A percentile compares a stretch with the other conserved stretches of the same genome.
These are phyloP conservation scores for Manihot esculenta DNA, from an alignment of 441 rosid species.

Conservation along the genomic window DNA sequence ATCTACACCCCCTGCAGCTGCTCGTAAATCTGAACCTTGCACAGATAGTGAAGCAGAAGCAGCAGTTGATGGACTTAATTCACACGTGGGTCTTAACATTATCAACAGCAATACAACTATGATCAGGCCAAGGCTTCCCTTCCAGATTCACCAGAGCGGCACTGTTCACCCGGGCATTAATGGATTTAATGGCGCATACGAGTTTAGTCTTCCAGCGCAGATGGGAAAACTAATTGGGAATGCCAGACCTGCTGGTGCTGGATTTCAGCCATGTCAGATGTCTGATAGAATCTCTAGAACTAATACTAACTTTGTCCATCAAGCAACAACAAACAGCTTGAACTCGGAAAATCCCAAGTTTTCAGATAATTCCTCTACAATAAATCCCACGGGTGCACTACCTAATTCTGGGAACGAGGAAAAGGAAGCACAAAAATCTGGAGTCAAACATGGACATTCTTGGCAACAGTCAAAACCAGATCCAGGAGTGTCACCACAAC, in stretches of 20 bases:
- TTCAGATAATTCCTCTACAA: slow-evolving; percentile 17
- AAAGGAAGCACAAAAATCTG: slow-evolving; percentile 4
- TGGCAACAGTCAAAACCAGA: slow-evolving; percentile 29
- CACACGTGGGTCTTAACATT: slow-evolving; percentile 14
- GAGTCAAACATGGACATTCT: slow-evolving; percentile 14
- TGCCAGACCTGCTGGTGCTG: slow-evolving; percentile 25
- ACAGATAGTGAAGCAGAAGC: slow-evolving; percentile 23
- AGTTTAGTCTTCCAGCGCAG: slow-evolving; percentile 31
- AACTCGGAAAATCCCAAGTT: slow-evolving; percentile 17
- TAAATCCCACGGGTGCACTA: slow-evolving; percentile 4
- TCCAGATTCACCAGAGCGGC: slow-evolving; percentile 23
- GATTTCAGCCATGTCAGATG: slow-evolving; percentile 28
- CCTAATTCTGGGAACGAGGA: slow-evolving; percentile 18
- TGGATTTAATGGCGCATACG: slow-evolving; percentile 36
- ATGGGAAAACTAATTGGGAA: slow-evolving; percentile 28
- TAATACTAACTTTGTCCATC: slow-evolving; percentile 22
- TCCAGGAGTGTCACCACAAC: slow-evolving; percentile 19
- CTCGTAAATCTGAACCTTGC: slow-evolving; percentile 27
- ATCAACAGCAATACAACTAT: slow-evolving; percentile 20
- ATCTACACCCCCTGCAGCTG: slow-evolving; percentile 18
- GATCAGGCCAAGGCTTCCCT: slow-evolving; percentile 26
- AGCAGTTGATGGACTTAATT: slow-evolving; percentile 19
- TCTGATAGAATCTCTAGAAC: slow-evolving; percentile 25
- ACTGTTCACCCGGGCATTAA: slow-evolving; percentile 33
- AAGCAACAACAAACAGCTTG: slow-evolving; percentile 12